Conservation (phyloP, 306 rosid genomes). For the Cicer pinnatifidum region DNA sequence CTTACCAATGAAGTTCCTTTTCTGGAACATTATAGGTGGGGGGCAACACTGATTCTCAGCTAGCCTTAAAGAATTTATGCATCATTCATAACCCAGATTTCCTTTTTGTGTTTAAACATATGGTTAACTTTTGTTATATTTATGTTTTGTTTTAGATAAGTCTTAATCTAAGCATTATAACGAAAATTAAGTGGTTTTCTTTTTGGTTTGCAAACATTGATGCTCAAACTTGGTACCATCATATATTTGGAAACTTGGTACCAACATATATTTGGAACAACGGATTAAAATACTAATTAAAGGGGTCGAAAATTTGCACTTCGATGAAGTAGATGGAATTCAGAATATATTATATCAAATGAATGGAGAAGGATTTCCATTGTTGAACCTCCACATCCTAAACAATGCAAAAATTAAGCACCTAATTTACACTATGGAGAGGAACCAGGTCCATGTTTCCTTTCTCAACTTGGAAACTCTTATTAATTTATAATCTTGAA, state of each 20-base stretch:
- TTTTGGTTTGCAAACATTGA: background rate
- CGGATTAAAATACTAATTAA: slow-evolving; percentile 8
- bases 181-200: no score
- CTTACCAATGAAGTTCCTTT: no score
- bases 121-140: no score
- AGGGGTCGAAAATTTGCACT: background rate
- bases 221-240: background rate
- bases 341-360: background rate
- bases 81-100: no score
- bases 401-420: background rate
- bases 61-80: no score
- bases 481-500: background rate
- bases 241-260: background rate
- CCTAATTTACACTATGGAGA: background rate
- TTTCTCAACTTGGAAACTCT: background rate
- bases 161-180: no score
- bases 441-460: background rate
- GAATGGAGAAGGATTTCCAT: background rate
- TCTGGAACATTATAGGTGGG: no score
- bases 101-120: no score
- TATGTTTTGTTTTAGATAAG: no score
- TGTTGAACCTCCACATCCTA: background rate
- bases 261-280: background rate
- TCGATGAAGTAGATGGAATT: slow-evolving; percentile 20
- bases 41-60: no score